Base-by-base conservation (phyloP, 2,329 filamentous ascomycete genomes). In the Exserohilum turcica region DNA sequence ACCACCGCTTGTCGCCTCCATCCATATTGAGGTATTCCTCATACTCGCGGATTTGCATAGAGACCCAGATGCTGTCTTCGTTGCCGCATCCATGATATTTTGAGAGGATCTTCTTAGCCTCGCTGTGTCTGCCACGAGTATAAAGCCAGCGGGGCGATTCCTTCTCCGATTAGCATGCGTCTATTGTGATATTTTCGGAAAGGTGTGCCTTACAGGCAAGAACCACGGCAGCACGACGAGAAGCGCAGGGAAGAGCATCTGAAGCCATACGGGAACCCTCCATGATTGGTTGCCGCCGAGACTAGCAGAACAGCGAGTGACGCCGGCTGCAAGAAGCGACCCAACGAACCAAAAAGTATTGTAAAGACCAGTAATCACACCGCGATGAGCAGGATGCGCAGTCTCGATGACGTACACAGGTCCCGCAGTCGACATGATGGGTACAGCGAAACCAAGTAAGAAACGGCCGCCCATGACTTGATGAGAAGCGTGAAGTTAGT, bases 391-490 rank as follows among this genome's bases (percentile, higher is more conserved):
- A 1, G 85, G 85, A 60, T 87, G 85, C 3, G 82, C 78, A 21
- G 85, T 76, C 67, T 88, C 85, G 36, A 84, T 79, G 15, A 82
- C 81, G 61, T 85, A 85, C 27, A 83, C 78, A 1, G 84, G 84
- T 2, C 80, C 84, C 6, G 83, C 83, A 5, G 81, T 77, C 6
- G 79, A 77, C 12, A 81, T 79, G 52, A 87, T 82, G 2, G 80
- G 77, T 21, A 84, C 82, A 37, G 84, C 84, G 54, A 85, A 85
- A 53, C 84, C 84, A 5, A 86, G 78, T 24, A 86, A 64, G 70
- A 86, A 85, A 18, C 83, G 78, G 28, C 82, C 82, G 32, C 77
- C 81, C 64, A 84, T 81, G 67, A 85, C 50, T 53, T 18, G 35
- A 31, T 39, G 13, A n/a, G 29, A 15, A 15, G 15, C 8, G 21